Conservation (phyloP, 345 rosid species). For the Odontarrhena argentea region DNA sequence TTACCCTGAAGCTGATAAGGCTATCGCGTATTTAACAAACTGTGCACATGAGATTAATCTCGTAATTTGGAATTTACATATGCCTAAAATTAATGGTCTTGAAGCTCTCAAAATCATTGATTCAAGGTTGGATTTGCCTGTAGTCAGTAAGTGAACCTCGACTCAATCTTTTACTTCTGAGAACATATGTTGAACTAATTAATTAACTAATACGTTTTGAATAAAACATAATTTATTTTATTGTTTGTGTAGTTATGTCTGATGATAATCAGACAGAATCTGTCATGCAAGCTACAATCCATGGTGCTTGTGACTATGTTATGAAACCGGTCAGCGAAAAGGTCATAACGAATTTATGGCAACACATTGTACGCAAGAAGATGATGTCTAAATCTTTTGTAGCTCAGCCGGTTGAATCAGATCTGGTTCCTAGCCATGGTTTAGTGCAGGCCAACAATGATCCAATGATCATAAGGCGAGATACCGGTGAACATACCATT, state of each 20-base stretch:
- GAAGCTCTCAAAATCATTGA: slow-evolving; percentile 29
- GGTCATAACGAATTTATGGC: slow-evolving; percentile 24
- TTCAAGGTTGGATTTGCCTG: slow-evolving; percentile 24
- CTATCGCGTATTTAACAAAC: slow-evolving; percentile 13
- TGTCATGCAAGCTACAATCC: slow-evolving; percentile 24
- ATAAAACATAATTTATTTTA: no score
- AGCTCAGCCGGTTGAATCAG: neutral
- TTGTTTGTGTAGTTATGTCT: slow-evolving; percentile 27
- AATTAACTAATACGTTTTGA: no score
- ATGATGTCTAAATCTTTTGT: slow-evolving; percentile 6
- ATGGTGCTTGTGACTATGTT: slow-evolving; percentile 33
- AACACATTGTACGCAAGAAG: slow-evolving; percentile 36
- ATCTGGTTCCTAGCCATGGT: slow-evolving; percentile 4
- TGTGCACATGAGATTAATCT: slow-evolving; percentile 15
- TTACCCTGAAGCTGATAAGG: slow-evolving; percentile 6
- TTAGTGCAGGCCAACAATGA: neutral
- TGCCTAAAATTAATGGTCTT: slow-evolving; percentile 31
- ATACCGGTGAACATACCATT: neutral
- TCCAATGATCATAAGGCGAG: neutral
- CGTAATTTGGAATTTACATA: slow-evolving; percentile 36
- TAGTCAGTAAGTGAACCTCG: slow-evolving; percentile 23
- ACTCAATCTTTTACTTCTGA: no score
- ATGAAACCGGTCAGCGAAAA: slow-evolving; percentile 23
- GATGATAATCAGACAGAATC: slow-evolving; percentile 5
- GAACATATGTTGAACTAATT: no score